These are phyloP conservation scores for Rhodotorula mucilaginosa DNA, from an alignment of 1,284 basidiomycete genomes.

Conservation along the genomic window DNA sequence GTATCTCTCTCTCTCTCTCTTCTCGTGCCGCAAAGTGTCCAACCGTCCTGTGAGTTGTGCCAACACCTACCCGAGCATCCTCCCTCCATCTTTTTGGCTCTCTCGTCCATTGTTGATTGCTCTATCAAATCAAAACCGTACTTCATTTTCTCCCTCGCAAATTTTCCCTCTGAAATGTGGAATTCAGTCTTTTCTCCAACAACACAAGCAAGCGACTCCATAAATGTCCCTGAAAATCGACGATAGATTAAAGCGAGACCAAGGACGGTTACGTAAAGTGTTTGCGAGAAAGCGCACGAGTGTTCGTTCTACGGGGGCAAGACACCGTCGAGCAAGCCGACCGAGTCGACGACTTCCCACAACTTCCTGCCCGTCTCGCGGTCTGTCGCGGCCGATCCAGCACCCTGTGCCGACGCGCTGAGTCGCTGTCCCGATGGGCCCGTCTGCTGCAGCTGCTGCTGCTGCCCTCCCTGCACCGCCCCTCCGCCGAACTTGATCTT, in stretches of 20 bases:
- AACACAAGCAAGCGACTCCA: too few relatives aligned
- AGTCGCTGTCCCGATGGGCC: background rate
- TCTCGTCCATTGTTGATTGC: background rate
- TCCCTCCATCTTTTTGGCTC: background rate
- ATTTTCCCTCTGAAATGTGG: background rate
- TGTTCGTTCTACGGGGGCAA: background rate
- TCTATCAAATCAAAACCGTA: conserved; percentile 7
- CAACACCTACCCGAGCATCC: conserved; percentile 4
- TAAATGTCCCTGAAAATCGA: too few relatives aligned
- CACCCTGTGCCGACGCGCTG: background rate
- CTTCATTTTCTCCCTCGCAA: background rate
- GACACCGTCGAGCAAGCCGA: conserved; percentile 35
- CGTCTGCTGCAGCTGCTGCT: background rate
- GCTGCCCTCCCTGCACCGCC: background rate
- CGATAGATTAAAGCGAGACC: too few relatives aligned
- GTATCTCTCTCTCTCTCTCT: conserved; percentile 8
- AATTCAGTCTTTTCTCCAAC: background rate
- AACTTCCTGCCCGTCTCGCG: conserved; percentile 30
- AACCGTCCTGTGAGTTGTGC: conserved; percentile 4
- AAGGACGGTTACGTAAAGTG: too few relatives aligned
- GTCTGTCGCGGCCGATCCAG: conserved; percentile 6
- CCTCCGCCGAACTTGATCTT: conserved; percentile 28
- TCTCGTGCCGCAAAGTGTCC: background rate
- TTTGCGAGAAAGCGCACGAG: background rate
- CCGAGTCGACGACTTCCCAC: conserved; percentile 39